Evolutionary conservation across 345 rosid genomes (phyloP).

Genomic region (Anacardium occidentale): DNA sequence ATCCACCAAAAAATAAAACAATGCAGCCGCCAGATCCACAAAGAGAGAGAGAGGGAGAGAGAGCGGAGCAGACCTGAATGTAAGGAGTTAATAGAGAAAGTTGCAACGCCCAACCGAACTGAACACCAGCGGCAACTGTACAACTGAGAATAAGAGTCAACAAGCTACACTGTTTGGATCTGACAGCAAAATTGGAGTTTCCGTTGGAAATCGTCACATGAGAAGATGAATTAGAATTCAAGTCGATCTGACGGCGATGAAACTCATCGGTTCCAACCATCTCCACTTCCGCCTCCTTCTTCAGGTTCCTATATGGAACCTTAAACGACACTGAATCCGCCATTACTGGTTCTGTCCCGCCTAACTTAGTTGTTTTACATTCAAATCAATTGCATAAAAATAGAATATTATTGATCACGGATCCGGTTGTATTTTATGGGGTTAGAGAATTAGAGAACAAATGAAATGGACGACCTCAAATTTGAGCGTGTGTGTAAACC

Average conservation of each 20-base stretch:
- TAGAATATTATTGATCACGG: background rate
- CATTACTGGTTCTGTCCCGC: constrained; percentile 32
- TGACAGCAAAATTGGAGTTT: constrained; percentile 20
- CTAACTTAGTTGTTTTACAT: background rate
- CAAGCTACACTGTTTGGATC: constrained; percentile 51
- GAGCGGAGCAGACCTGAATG: constrained; percentile 63
- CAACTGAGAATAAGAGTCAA: constrained; percentile 69
- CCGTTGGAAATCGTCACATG: constrained; percentile 26
- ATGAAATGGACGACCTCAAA: background rate
- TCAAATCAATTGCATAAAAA: constrained; percentile 12
- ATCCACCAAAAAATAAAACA: background rate
- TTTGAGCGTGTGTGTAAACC: constrained; percentile 18
- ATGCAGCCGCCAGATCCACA: background rate
- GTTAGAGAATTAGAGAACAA: background rate
- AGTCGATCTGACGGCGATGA: constrained; percentile 34
- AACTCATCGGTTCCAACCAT: constrained; percentile 45
- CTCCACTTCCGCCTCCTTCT: constrained; percentile 69
- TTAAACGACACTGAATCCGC: constrained; percentile 43
- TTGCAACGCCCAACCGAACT: constrained; percentile 99
- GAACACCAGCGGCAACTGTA: constrained; percentile 93
- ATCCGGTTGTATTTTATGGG: constrained; percentile 7
- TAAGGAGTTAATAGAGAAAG: constrained; percentile 92
- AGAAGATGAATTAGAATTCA: constrained; percentile 32
- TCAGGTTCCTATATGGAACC: constrained; percentile 72
- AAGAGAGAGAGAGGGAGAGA: background rate